A percentile compares a stretch with the other conserved stretches of the same genome.
Conservation (phyloP, 805 yeast genomes). For the Peterozyma toletana region DNA sequence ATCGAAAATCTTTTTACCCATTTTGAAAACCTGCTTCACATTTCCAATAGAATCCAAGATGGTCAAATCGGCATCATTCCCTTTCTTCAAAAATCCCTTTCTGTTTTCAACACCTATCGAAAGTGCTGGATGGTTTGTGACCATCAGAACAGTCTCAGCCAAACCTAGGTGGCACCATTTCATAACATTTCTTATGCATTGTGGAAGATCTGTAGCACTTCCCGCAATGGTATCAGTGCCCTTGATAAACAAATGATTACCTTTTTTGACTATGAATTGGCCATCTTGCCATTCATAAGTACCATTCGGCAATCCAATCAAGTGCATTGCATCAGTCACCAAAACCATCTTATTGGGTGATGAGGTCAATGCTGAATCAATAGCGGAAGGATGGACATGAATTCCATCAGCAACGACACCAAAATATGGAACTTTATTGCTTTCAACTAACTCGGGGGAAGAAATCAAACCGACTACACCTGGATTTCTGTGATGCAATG, state of each 20-base stretch:
- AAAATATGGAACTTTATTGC: slow-evolving; percentile 30
- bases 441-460: slow-evolving; percentile 14
- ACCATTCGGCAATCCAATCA: slow-evolving; percentile 53
- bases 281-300: slow-evolving; percentile 36
- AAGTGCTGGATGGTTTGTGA: slow-evolving; percentile 47
- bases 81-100: slow-evolving; percentile 43
- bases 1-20: slow-evolving; percentile 29
- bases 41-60: slow-evolving; percentile 35
- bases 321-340: slow-evolving; percentile 54
- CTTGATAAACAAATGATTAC: slow-evolving; percentile 36
- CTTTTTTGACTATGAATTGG: slow-evolving; percentile 39
- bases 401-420: slow-evolving; percentile 54
- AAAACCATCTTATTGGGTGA: slow-evolving; percentile 46
- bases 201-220: slow-evolving; percentile 47
- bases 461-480: slow-evolving; percentile 46
- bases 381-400: slow-evolving; percentile 51
- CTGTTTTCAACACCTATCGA: slow-evolving; percentile 32
- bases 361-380: slow-evolving; percentile 40
- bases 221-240: slow-evolving; percentile 57
- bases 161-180: slow-evolving; percentile 41
- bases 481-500: slow-evolving; percentile 49
- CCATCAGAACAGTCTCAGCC: slow-evolving; percentile 48
- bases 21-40: slow-evolving; percentile 42
- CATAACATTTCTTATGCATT: slow-evolving; percentile 41
- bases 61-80: slow-evolving; percentile 52